Conservation (phyloP, 176 grass and related monocot genomes). For the bread wheat (Triticum aestivum) region DNA sequence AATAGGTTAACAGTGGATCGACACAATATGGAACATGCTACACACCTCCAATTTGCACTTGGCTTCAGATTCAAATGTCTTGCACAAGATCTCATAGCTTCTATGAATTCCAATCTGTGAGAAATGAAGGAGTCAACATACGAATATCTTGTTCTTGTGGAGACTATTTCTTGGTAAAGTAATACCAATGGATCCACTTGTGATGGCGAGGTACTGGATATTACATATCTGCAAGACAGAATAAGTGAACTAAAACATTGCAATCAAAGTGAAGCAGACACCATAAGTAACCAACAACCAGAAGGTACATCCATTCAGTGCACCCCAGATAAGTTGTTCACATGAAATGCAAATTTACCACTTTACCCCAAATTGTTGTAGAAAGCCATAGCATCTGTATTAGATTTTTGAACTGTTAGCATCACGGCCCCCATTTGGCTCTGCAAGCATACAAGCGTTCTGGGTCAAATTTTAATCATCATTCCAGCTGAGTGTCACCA, state of each 20-base stretch:
- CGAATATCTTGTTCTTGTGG: not conserved
- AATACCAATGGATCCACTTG: slow-evolving; percentile 69
- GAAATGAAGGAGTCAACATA: not conserved
- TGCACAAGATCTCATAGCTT: slow-evolving; percentile 90
- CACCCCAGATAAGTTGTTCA: not conserved
- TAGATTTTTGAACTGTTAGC: slow-evolving; percentile 94
- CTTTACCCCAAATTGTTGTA: slow-evolving; percentile 71
- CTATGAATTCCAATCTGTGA: slow-evolving; percentile 58
- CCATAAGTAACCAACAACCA: slow-evolving; percentile 1
- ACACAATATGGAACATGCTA: not conserved
- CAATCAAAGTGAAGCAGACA: not conserved
- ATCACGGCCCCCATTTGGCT: slow-evolving; percentile 73
- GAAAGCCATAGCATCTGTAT: slow-evolving; percentile 64
- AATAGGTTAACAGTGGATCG: not conserved
- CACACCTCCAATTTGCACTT: slow-evolving; percentile 75
- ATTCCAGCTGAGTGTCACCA: slow-evolving; percentile 2
- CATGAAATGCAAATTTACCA: not conserved
- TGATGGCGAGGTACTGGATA: slow-evolving; percentile 84
- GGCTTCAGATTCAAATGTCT: slow-evolving; percentile 74
- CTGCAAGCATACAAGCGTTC: slow-evolving; percentile 33
- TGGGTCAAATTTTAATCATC: not conserved
- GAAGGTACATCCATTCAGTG: not conserved
- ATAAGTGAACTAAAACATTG: not conserved
- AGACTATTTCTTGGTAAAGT: not conserved
- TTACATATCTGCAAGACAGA: slow-evolving; percentile 56